phyloP scores from a whole-genome alignment of 257 asterid genomes.

The Vinca minor region DNA sequence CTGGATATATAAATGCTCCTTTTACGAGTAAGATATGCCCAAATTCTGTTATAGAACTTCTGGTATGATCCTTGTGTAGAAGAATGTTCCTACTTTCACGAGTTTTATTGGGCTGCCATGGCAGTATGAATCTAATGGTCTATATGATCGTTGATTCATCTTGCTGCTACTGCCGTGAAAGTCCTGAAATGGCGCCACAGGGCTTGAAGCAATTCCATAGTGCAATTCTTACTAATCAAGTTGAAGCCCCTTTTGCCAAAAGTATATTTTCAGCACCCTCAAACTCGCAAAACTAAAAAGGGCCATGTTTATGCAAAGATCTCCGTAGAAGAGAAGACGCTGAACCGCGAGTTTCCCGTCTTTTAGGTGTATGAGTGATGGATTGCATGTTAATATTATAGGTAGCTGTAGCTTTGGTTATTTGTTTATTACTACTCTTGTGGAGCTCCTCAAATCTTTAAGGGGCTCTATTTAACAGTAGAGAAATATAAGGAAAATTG shows the following conservation, averaged over 20 bases:
- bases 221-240: neutral
- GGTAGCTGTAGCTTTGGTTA: neutral
- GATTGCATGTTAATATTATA: neutral
- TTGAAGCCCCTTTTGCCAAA: neutral
- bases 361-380: neutral
- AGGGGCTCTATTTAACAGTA: neutral
- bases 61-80: neutral
- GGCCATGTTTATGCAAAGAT: neutral
- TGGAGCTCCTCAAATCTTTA: neutral
- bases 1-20: neutral
- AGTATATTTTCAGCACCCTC: neutral
- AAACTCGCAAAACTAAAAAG: neutral
- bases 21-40: too few species aligned
- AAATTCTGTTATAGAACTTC: neutral
- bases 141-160: neutral
- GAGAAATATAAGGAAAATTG: too few species aligned
- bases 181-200: too few species aligned
- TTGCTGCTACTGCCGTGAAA: neutral
- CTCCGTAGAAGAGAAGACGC: neutral
- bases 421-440: too few species aligned
- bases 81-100: neutral
- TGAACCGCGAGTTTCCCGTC: neutral
- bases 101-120: neutral
- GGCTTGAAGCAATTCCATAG: neutral
- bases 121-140: neutral